Conservation (phyloP, 1,284 basidiomycete species). For the Ganoderma leucocontextum region DNA sequence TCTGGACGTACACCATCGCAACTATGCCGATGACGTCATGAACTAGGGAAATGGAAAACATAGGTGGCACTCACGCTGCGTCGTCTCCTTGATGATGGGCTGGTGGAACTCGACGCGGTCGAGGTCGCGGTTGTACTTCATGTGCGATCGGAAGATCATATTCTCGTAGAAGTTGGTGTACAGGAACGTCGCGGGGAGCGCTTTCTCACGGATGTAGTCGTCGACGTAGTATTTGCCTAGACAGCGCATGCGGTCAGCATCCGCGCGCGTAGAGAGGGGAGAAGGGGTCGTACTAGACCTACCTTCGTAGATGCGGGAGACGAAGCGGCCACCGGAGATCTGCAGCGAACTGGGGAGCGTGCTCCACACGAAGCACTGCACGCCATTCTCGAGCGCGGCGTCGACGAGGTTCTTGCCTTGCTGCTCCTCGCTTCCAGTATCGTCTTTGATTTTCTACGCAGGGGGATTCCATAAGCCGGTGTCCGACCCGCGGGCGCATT, state of each 20-base stretch:
- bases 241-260: neutral
- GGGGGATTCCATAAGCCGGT: neutral
- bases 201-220: slow-evolving; percentile 29
- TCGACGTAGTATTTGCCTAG: slow-evolving; percentile 37
- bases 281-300: neutral
- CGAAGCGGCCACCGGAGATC: slow-evolving; percentile 34
- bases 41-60: neutral
- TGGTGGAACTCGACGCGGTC: slow-evolving; percentile 37
- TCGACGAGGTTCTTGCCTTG: slow-evolving; percentile 17
- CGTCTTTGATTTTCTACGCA: slow-evolving; percentile 35
- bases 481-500: neutral
- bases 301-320: slow-evolving; percentile 39
- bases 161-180: slow-evolving; percentile 40
- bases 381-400: slow-evolving; percentile 25
- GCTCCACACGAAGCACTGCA: slow-evolving; percentile 37
- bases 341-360: slow-evolving; percentile 36
- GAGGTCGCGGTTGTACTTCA: slow-evolving; percentile 32
- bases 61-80: slow-evolving; percentile 22
- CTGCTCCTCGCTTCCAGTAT: slow-evolving; percentile 37
- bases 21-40: slow-evolving; percentile 19
- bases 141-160: slow-evolving; percentile 35
- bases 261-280: neutral
- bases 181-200: slow-evolving; percentile 32
- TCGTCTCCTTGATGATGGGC: slow-evolving; percentile 34
- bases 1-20: slow-evolving; percentile 38